Base-by-base conservation (phyloP, 2,329 filamentous ascomycete genomes). In the Lachnellula willkommii region DNA sequence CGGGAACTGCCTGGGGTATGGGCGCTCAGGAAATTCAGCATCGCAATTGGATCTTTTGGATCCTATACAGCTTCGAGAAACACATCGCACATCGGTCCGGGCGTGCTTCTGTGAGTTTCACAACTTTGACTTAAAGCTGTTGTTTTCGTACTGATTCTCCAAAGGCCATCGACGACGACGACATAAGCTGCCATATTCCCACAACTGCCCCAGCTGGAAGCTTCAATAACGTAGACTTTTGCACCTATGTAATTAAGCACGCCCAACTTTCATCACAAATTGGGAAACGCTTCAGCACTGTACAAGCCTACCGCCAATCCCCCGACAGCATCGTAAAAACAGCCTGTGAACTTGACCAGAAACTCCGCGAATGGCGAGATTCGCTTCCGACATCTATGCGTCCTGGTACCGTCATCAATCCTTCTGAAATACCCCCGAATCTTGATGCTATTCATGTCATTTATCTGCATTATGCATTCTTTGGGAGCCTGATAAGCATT, bases 31-130 rank as follows among this genome's bases (percentile, higher is more conserved):
- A 63, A 26, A 37, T 53, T 15, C 20, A 49, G 28, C 50, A 58
- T 17, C 54, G 60, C 22, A 60, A 55, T 14, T 63, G 59, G 56
- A 28, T 63, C 4, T 64, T 60, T 46, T 64, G 62, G 62, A 46
- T 50, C 2, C 42, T 64, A 6, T 64, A 64, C 22, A 28, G 42
- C n/a, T 60, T 57, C 45, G 60, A 63, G 20, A 64, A 63, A 49
- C 54, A 60, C n/a, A 54, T 64, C 14, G 50, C 59, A 2, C 58
- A 49, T 32, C 50, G 56, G 40, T 64, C 58, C 4, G 59, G 60
- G n/a, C 50, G 60, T 5, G 54, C 62, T 36, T 63, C 62, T 2
- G 62, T 64, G 35, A 47, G 60, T 61, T 40, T 39, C 32, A 24
- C 20, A 26, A 20, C 46, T 4, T 11, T 46, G 11, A 52, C 14